phyloP scores from a whole-genome alignment of 768 basidiomycete species.

The Pleurotus platypus region DNA sequence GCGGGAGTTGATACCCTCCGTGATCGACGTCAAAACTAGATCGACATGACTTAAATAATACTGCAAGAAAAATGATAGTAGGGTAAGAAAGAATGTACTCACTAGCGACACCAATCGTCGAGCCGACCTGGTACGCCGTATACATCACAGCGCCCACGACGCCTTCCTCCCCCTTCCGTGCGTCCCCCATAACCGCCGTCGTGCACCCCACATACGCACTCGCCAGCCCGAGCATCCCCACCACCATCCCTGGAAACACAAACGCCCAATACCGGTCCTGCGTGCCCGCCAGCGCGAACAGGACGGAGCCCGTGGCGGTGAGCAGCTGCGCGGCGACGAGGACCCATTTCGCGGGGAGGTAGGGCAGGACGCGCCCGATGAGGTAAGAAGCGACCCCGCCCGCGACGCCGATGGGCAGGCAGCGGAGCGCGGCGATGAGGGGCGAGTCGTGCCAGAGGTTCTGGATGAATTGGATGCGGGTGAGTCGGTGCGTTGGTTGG shows the following conservation, averaged over 20 bases:
- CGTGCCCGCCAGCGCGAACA: constrained; percentile 36
- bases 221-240: constrained; percentile 40
- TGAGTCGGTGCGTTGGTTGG: background rate
- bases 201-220: constrained; percentile 26
- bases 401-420: constrained; percentile 13
- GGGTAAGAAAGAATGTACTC: background rate
- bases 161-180: constrained; percentile 10
- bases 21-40: background rate
- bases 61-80: background rate
- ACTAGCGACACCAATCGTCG: constrained; percentile 8
- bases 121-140: constrained; percentile 9
- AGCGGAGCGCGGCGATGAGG: constrained; percentile 29
- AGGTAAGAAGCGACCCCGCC: background rate
- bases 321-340: constrained; percentile 35
- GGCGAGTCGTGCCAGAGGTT: constrained; percentile 27
- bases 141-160: constrained; percentile 13
- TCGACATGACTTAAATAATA: background rate
- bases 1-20: background rate
- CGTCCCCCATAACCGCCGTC: constrained; percentile 9
- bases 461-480: constrained; percentile 19
- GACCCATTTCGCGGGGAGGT: constrained; percentile 12
- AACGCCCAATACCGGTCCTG: constrained; percentile 37
- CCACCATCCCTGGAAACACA: constrained; percentile 42
- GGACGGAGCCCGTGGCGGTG: constrained; percentile 28
- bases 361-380: background rate